Evolutionary conservation across 768 basidiomycete species (phyloP), one percentile per base, ranked within the genome.

Genomic region (Daedaleopsis sinensis): DNA sequence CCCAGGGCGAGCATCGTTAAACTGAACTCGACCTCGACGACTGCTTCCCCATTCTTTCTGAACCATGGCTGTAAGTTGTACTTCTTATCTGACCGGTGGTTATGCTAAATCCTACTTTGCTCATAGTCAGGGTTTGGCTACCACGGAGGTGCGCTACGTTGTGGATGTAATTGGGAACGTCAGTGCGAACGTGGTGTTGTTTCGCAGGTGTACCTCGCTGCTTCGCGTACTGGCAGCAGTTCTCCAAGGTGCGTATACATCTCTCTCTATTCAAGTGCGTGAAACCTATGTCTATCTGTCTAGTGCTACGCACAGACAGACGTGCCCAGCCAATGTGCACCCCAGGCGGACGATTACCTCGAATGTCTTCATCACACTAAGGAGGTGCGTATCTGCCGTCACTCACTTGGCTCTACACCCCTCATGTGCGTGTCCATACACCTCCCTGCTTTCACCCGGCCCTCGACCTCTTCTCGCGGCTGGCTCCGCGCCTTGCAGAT

Each of bases 201-300:
- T 36, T 58, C 61, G 59, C 63, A 94, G 93, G 93, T 67, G 86
- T 86, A 65, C 86, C 91, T 63, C 84, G 92, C 69, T 97, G 95
- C 76, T 95, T 95, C 74, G 80, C 85, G 13, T 93, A 89, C 77
- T 96, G 94, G 94, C 94, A 95, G 70, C 92, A 95, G 74, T 91
- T 93, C 77, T 81, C 86, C 66, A 90, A 88, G 71, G 90, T 89
- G 56, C 56, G 60, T 55, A 24, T 12, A 12, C 39, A 18, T 19
- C 18, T 49, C 50, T 2, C 24, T 16, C 24, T 10, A 21, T 35
- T 43, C 27, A 32, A 3, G 27, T 32, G 27, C 27, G 27, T 7
- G 27, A 32, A 32, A 32, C 27, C 27, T 7, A 32, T 32, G 27
- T 32, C 27, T 32, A 32, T 32, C 27, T 32, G 27, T 32, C 27